These are phyloP conservation scores for Fusarium sp. DNA, from an alignment of 2,329 filamentous ascomycete species.

Conservation along the genomic window DNA sequence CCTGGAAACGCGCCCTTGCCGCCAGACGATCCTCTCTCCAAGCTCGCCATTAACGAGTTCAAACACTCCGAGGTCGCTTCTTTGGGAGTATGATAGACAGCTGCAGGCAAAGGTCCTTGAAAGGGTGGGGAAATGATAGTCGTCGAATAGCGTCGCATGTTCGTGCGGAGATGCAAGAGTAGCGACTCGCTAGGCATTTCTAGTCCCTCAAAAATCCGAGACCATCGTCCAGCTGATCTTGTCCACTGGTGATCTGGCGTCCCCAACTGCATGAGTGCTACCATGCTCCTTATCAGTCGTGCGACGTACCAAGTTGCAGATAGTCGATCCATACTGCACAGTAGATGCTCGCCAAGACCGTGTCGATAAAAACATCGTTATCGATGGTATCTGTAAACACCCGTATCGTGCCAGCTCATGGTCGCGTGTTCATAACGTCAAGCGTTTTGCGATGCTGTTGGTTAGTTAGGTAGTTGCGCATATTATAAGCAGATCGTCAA, in stretches of 20 bases:
- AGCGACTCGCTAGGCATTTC: constrained; percentile 46
- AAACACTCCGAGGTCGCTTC: constrained; percentile 44
- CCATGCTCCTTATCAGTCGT: constrained; percentile 36
- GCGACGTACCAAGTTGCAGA: constrained; percentile 33
- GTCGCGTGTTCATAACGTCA: constrained; percentile 21
- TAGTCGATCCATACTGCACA: constrained; percentile 30
- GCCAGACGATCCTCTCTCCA: constrained; percentile 58
- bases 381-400: constrained; percentile 8
- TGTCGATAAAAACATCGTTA: constrained; percentile 27
- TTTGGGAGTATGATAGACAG: constrained; percentile 37
- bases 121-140: constrained; percentile 38
- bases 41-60: constrained; percentile 55
- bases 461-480: constrained; percentile 48
- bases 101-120: constrained; percentile 39
- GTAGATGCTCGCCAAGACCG: constrained; percentile 23
- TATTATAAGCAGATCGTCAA: constrained; percentile 37
- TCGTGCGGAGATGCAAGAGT: constrained; percentile 44
- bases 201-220: constrained; percentile 45
- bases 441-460: constrained; percentile 23
- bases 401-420: constrained; percentile 20
- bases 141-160: constrained; percentile 41
- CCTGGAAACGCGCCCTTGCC: constrained; percentile 78
- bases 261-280: constrained; percentile 40
- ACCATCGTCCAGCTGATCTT: constrained; percentile 44
- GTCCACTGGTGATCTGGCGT: constrained; percentile 40